Conservation (phyloP, 257 asterid species). For the Vinca minor region DNA sequence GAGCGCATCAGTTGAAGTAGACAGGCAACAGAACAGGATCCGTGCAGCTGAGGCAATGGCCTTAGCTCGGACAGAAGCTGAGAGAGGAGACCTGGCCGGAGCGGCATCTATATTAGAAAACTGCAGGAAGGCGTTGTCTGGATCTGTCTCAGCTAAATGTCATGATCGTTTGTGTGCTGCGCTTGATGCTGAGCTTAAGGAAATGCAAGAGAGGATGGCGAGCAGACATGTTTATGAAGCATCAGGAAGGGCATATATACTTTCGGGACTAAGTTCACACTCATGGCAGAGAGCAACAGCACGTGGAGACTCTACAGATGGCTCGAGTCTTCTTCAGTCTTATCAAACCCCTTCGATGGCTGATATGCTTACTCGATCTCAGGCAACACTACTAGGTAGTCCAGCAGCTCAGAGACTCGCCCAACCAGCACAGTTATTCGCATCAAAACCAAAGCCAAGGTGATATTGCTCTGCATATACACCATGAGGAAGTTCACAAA, state of each 20-base stretch:
- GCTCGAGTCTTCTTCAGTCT: conserved; percentile 68
- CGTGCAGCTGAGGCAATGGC: conserved; percentile 88
- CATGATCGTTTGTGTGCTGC: conserved; percentile 56
- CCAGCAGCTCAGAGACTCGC: conserved; percentile 56
- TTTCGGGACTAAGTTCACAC: conserved; percentile 92
- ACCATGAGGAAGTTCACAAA: background rate
- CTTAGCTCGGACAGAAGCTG: conserved; percentile 65
- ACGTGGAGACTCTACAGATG: conserved; percentile 77
- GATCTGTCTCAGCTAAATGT: conserved; percentile 55
- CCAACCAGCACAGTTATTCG: conserved; percentile 47
- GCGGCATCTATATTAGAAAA: conserved; percentile 68
- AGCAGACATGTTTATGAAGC: conserved; percentile 87
- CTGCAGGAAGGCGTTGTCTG: conserved; percentile 44
- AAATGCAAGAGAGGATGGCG: conserved; percentile 92
- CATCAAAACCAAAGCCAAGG: conserved; percentile 26
- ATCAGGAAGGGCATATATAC: conserved; percentile 83
- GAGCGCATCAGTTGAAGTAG: conserved; percentile 66
- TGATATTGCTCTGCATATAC: conserved; percentile 1
- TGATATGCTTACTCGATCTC: conserved; percentile 92
- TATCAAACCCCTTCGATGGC: conserved; percentile 93
- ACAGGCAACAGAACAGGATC: conserved; percentile 74
- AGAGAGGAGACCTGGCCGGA: conserved; percentile 54
- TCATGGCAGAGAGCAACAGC: conserved; percentile 99
- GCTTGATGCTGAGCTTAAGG: conserved; percentile 89
- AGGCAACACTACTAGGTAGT: conserved; percentile 48